Conservation (phyloP, 805 yeast species). For the Zygoascus flipseniorum region DNA sequence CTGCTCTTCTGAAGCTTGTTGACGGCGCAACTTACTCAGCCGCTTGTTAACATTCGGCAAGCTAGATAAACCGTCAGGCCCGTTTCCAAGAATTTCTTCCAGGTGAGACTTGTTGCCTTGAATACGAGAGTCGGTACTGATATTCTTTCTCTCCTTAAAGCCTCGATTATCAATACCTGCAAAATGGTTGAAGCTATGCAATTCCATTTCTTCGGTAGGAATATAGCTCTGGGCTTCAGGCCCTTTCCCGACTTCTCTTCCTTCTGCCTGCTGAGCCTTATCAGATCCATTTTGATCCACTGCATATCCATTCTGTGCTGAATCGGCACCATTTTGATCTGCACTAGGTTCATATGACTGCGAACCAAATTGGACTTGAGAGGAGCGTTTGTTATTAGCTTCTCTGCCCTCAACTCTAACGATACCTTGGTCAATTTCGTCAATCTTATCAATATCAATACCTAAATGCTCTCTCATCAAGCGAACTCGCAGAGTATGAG, state of each 20-base stretch:
- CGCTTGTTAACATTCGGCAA: slow-evolving; percentile 11
- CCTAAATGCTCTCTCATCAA: slow-evolving; percentile 97
- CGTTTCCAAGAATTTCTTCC: slow-evolving; percentile 69
- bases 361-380: not conserved
- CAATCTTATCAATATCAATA: slow-evolving; percentile 80
- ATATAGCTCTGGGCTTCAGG: not conserved
- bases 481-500: slow-evolving; percentile 80
- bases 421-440: slow-evolving; percentile 55
- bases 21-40: not conserved
- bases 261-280: not conserved
- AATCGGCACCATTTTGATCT: not conserved
- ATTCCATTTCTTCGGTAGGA: slow-evolving; percentile 16
- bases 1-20: not conserved
- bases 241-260: not conserved
- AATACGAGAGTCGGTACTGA: slow-evolving; percentile 75
- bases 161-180: slow-evolving; percentile 87
- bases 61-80: slow-evolving; percentile 53
- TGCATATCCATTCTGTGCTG: not conserved
- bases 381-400: not conserved
- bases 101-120: slow-evolving; percentile 56
- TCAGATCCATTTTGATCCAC: not conserved
- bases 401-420: not conserved
- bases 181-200: slow-evolving; percentile 64
- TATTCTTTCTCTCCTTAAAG: slow-evolving; percentile 70
- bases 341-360: not conserved